A percentile compares a stretch with the other conserved stretches of the same genome.
phyloP scores from a whole-genome alignment of 2,329 filamentous ascomycete genomes.

The Venturia oleaginea region DNA sequence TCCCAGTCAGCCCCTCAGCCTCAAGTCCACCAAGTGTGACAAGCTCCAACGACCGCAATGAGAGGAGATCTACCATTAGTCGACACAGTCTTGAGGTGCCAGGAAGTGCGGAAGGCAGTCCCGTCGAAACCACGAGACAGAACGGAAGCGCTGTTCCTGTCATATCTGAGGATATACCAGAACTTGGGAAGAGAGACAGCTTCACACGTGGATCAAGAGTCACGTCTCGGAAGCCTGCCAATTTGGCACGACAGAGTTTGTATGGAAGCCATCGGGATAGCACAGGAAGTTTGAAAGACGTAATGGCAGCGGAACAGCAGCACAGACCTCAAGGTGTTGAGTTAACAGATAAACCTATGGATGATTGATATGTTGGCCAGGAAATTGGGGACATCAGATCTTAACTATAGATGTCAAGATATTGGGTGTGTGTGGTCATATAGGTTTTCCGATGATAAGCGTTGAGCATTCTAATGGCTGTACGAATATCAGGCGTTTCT shows the following conservation, averaged over 20 bases:
- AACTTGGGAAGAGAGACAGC: slow-evolving; percentile 8
- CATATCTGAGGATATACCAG: background rate
- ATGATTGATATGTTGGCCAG: slow-evolving; percentile 43
- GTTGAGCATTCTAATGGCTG: background rate
- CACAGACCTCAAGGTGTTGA: slow-evolving; percentile 45
- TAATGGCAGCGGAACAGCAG: slow-evolving; percentile 26
- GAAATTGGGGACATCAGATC: background rate
- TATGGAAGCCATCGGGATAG: slow-evolving; percentile 25
- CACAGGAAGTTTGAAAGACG: slow-evolving; percentile 27
- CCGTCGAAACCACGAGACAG: slow-evolving; percentile 19
- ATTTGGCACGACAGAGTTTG: slow-evolving; percentile 23
- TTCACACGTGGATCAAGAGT: background rate
- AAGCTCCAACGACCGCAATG: slow-evolving; percentile 35
- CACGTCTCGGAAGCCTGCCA: background rate
- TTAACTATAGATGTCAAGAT: background rate
- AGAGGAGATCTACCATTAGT: slow-evolving; percentile 27
- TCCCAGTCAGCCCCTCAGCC: slow-evolving; percentile 60
- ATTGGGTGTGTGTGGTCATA: background rate
- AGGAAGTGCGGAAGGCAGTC: slow-evolving; percentile 41
- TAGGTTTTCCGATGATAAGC: slow-evolving; percentile 2
- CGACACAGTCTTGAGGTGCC: slow-evolving; percentile 75
- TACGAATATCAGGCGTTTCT: background rate
- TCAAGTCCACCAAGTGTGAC: slow-evolving; percentile 47
- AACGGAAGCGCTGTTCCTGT: background rate
- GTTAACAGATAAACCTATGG: slow-evolving; percentile 69